Evolutionary conservation across 495 filamentous ascomycete species (phyloP), one percentile per base, ranked within the genome.

Genomic region (Lineolata rhizophorae): DNA sequence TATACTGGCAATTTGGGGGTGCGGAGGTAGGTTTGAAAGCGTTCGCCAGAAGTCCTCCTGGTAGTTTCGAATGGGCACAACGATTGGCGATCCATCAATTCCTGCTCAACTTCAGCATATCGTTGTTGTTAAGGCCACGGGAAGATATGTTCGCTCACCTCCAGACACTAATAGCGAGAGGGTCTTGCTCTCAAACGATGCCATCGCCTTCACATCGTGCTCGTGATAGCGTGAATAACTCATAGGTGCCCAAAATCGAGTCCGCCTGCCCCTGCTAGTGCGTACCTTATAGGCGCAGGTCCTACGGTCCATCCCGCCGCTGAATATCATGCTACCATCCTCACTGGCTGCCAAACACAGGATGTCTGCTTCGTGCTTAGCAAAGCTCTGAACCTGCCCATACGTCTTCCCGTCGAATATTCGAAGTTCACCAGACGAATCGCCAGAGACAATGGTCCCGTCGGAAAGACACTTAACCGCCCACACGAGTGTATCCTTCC

Each of bases 171-270:
- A 58, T 25, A 95, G 65, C 41, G 81, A 94, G 46, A 93, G 65
- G 25, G 65, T 65, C 33, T 67, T 75, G 12, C 72, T 70, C 50
- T 94, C 84, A 33, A 80, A 95, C 11, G 77, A 69, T 30, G 83
- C 82, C 67, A 99, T 80, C 10, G 84, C 68, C 54, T 94, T 93
- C 39, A 95, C 81, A 58, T 99, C 87, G 47, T 94, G 82, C 10
- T 63, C 64, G 45, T 99, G 90, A 45, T 78, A 77, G 45, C 82
- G 62, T 35, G 72, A 58, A 42, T 91, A 80, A 40, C 67, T 70
- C n/a, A 78, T 55, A 53, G 87, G 81, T 9, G 66, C 70, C 90
- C 90, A 32, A 4, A 9, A 95, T 46, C 49, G 49, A 19, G 55
- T 56, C 30, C 69, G 64, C 31, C 67, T 64, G 24, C 63, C 58